Conservation (phyloP, 371 early-diverging fungal genomes). For the Lichtheimia ornata region DNA sequence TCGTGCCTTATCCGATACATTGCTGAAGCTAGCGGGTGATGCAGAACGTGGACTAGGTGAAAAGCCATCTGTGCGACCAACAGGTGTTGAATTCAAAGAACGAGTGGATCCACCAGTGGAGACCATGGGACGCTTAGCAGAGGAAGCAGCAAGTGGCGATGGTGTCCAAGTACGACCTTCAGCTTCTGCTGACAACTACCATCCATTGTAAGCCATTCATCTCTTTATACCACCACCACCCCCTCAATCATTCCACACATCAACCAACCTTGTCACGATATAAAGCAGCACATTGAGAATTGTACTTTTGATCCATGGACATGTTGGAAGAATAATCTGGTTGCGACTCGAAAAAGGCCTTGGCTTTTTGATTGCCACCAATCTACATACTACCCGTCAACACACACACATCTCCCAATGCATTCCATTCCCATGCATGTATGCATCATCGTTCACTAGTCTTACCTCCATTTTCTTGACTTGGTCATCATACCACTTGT, state of each 20-base stretch:
- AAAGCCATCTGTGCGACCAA: conserved; percentile 21
- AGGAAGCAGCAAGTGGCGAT: conserved; percentile 28
- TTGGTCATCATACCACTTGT: conserved; percentile 96
- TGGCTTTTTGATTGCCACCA: conserved; percentile 93
- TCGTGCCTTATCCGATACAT: conserved; percentile 46
- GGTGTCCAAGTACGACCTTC: conserved; percentile 77
- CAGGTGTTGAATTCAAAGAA: conserved; percentile 26
- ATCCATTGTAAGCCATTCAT: neutral
- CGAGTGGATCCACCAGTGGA: conserved; percentile 25
- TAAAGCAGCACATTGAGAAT: conserved; percentile 80
- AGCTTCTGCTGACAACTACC: conserved; percentile 68
- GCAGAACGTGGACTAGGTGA: conserved; percentile 17
- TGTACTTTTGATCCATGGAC: conserved; percentile 85
- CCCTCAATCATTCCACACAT: neutral
- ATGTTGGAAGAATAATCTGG: conserved; percentile 80
- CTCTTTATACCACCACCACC: neutral
- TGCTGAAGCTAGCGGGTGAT: conserved; percentile 18
- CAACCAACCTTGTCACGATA: conserved; percentile 85
- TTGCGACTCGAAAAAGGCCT: conserved; percentile 84
- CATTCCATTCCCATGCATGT: neutral
- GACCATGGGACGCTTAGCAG: conserved; percentile 16
- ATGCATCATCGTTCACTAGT: neutral
- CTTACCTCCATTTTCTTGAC: conserved; percentile 86
- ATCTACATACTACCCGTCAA: conserved; percentile 32
- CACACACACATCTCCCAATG: neutral